Evolutionary conservation across 306 rosid species (phyloP).

Genomic region (Senna siamea): DNA sequence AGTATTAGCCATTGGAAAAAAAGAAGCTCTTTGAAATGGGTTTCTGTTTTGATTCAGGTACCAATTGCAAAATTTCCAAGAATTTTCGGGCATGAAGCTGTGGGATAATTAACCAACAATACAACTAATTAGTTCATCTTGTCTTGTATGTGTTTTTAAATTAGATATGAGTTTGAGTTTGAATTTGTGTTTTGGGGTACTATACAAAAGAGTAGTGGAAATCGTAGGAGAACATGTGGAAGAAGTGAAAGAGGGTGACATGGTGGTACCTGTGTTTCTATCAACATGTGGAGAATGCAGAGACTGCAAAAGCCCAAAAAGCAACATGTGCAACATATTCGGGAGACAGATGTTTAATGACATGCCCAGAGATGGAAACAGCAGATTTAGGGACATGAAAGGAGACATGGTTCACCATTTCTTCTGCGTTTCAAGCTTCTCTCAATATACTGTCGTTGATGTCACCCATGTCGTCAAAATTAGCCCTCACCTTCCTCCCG

Average conservation of each 20-base stretch:
- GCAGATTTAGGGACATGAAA: conserved; percentile 61
- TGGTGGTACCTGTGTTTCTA: conserved; percentile 61
- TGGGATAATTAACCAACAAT: conserved; percentile 58
- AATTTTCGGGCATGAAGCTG: conserved; percentile 70
- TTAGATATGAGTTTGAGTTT: too few species aligned
- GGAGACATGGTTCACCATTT: conserved; percentile 57
- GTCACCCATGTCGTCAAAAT: conserved; percentile 54
- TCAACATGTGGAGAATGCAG: conserved; percentile 62
- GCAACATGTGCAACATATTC: conserved; percentile 52
- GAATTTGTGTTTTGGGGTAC: too few species aligned
- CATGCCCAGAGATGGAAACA: conserved; percentile 63
- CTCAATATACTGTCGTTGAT: conserved; percentile 70
- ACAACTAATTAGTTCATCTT: too few species aligned
- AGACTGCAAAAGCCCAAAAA: conserved; percentile 55
- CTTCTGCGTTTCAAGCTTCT: conserved; percentile 60
- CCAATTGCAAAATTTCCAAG: conserved; percentile 35
- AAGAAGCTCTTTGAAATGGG: too few species aligned
- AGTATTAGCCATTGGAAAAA: too few species aligned
- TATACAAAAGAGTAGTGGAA: conserved; percentile 63
- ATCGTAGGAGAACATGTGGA: conserved; percentile 68
- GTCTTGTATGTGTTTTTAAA: too few species aligned
- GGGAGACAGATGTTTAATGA: not conserved
- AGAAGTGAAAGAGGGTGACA: conserved; percentile 59
- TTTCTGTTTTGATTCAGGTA: conserved; percentile 23
- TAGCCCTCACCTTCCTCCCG: conserved; percentile 44